Percentiles rank a stretch among this genome's conserved stretches.
phyloP scores from a whole-genome alignment of 805 yeast species.

The Phaffomyces antillensis region DNA sequence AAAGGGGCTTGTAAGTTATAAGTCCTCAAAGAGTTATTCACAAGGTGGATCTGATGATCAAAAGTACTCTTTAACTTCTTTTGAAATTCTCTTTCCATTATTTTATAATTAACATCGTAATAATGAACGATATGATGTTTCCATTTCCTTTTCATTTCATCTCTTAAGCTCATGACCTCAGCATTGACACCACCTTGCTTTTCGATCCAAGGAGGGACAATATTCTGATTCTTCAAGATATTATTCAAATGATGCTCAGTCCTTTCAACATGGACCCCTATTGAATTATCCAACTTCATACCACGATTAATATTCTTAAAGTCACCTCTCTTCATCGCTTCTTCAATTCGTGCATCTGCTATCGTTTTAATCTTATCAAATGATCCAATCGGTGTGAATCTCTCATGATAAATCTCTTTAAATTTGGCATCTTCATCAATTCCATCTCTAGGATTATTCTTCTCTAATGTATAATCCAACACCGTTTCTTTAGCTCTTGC shows the following conservation, averaged over 20 bases:
- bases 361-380: slow-evolving; percentile 46
- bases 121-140: slow-evolving; percentile 11
- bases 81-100: slow-evolving; percentile 13
- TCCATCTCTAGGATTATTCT: slow-evolving; percentile 24
- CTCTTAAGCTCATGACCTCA: slow-evolving; percentile 42
- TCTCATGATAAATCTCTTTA: slow-evolving; percentile 54
- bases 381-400: slow-evolving; percentile 37
- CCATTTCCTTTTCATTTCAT: slow-evolving; percentile 37
- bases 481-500: slow-evolving; percentile 57
- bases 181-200: slow-evolving; percentile 52
- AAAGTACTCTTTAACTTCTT: slow-evolving; percentile 15
- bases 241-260: slow-evolving; percentile 77
- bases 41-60: slow-evolving; percentile 27
- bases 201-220: slow-evolving; percentile 88
- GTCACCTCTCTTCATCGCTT: slow-evolving; percentile 63
- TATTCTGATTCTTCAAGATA: slow-evolving; percentile 67
- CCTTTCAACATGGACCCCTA: slow-evolving; percentile 52
- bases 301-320: slow-evolving; percentile 64
- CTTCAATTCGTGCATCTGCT: slow-evolving; percentile 73
- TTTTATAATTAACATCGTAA: slow-evolving; percentile 6
- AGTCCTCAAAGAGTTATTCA: slow-evolving; percentile 47
- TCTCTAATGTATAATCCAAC: slow-evolving; percentile 45
- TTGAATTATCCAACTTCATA: slow-evolving; percentile 39
- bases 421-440: slow-evolving; percentile 40
- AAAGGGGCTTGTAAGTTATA: slow-evolving; percentile 61